Base-by-base conservation (phyloP, 2,329 filamentous ascomycete species). In the Capronia epimyces region DNA sequence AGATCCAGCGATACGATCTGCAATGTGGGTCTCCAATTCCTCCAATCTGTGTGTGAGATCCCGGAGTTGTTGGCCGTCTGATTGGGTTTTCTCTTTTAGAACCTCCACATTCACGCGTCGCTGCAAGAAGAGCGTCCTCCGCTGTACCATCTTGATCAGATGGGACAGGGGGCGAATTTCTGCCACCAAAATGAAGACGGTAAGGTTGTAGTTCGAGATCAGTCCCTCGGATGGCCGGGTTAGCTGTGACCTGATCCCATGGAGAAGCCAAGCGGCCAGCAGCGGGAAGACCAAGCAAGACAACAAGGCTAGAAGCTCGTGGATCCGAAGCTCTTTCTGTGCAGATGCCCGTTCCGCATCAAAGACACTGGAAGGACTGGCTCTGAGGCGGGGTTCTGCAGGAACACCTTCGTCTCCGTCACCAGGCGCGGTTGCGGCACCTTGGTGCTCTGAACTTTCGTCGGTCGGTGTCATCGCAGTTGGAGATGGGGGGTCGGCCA, bases 191-290 rank as follows among this genome's bases (percentile, higher is more conserved):
- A 95, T 74, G 67, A 96, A 97, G 46, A 97, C 87, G 10, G 85
- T 89, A 48, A 97, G 75, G 67, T 96, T 96, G 70, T 91, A 94
- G 67, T 95, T 87, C 3, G 89, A 95, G 5, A 97, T 84, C 9
- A 97, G 74, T 1, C 87, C 87, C 66, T 94, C 89, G 0, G 89
- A 89, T 0, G 87, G 87, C 1, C 87, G 78, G 20, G 86, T 90
- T 15, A 97, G 79, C 62, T 91, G 88, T 7, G 78, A 79, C 44
- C 91, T 82, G 52, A 96, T 86, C 16, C 81, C 74, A 65, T 96
- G 90, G 9, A 97, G 75, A 32, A 96, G 73, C 69, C 86, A 93
- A 22, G 90, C 87, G n/a, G 87, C 87, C 3, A 89, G 65, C 0
- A 88, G 64, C 0, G 91, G 91, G 24, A 87, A 84, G 22, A 85